phyloP scores from a whole-genome alignment of 208 protist genomes.

The Crithidia expoeki region DNA sequence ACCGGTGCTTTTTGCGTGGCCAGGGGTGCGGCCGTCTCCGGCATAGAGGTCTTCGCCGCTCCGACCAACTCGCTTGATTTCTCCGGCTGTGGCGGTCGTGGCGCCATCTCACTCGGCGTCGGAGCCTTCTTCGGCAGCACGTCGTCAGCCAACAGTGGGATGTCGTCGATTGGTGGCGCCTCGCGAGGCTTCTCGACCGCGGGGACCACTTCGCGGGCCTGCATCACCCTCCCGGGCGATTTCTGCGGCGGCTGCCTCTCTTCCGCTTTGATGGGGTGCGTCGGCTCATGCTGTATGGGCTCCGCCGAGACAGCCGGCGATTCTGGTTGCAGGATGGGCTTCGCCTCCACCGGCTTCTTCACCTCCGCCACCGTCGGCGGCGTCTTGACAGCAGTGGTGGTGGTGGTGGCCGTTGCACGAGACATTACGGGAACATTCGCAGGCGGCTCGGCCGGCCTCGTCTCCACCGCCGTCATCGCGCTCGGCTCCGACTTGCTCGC shows the following conservation, averaged over 20 bases:
- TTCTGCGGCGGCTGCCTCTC: neutral
- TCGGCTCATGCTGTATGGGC: neutral
- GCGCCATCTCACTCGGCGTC: neutral
- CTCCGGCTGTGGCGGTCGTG: slow-evolving; percentile 9
- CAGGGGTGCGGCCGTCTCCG: neutral
- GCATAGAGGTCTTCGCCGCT: neutral
- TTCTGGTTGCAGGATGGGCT: neutral
- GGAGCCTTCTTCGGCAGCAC: slow-evolving; percentile 20
- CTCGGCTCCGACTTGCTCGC: slow-evolving; percentile 5
- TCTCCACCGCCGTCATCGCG: slow-evolving; percentile 5
- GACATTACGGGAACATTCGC: neutral
- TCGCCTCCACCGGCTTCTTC: slow-evolving; percentile 5
- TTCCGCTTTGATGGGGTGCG: neutral
- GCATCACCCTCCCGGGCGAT: neutral
- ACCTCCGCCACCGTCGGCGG: neutral
- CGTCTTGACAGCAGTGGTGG: neutral
- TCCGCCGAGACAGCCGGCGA: neutral
- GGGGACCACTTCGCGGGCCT: slow-evolving; percentile 1
- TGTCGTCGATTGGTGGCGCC: slow-evolving; percentile 23
- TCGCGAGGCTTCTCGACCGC: neutral
- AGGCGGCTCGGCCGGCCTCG: neutral
- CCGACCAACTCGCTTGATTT: neutral
- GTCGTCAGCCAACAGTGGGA: slow-evolving; percentile 33
- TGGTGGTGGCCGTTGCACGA: too few relatives aligned
- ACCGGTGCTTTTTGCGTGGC: neutral